Conservation (phyloP, 129 eudicot species). For the Glebionis coronaria region DNA sequence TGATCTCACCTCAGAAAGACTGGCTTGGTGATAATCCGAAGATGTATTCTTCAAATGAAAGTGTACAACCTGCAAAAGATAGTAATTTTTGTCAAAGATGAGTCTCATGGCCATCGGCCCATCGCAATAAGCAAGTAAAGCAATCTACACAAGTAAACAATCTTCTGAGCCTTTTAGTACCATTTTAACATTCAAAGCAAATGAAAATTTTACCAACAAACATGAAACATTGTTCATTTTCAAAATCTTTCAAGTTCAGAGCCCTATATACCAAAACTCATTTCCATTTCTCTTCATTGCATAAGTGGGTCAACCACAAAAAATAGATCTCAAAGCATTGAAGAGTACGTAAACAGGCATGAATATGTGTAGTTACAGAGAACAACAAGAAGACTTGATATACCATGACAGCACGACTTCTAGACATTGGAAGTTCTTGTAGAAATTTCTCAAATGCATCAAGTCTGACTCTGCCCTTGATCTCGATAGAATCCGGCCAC, state of each 20-base stretch:
- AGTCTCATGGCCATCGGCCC: too few species aligned
- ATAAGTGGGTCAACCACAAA: background rate
- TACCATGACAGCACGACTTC: constrained; percentile 97
- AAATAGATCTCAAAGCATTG: background rate
- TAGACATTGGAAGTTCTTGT: constrained; percentile 81
- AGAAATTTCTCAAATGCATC: constrained; percentile 77
- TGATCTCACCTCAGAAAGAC: constrained; percentile 50
- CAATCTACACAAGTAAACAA: background rate
- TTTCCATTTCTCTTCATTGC: background rate
- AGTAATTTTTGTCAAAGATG: constrained; percentile 2
- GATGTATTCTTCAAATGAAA: constrained; percentile 48
- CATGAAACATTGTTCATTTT: background rate
- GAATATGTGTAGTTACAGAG: constrained; percentile 1
- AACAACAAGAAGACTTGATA: constrained; percentile 34
- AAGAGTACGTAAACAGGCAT: background rate
- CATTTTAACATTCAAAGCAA: background rate
- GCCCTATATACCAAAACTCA: background rate
- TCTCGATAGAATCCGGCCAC: constrained; percentile 71
- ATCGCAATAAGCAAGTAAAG: background rate
- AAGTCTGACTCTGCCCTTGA: constrained; percentile 82
- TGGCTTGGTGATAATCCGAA: constrained; percentile 38
- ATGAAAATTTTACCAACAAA: background rate
- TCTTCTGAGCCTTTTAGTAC: background rate
- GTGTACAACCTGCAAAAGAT: constrained; percentile 52
- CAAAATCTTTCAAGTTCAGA: background rate